Evolutionary conservation across 345 rosid species (phyloP).

Genomic region (Tarenaya hassleriana): DNA sequence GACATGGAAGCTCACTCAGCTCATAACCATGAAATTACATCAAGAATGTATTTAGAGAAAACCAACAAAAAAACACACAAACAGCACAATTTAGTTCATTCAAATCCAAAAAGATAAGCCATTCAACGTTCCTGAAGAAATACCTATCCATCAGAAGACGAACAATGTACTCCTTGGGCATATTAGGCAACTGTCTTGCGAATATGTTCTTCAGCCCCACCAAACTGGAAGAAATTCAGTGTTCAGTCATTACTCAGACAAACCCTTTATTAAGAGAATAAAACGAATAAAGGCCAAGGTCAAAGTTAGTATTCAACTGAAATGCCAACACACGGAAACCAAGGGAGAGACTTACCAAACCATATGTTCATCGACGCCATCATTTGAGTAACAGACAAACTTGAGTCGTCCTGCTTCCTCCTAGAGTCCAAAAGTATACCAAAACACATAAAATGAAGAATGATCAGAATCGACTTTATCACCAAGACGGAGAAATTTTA

Average conservation of each 20-base stretch:
- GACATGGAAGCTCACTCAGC: constrained; percentile 11
- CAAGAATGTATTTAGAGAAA: background rate
- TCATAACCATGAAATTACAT: background rate
- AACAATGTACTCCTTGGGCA: constrained; percentile 99
- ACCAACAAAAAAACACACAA: no score
- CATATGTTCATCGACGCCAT: constrained; percentile 88
- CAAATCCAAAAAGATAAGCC: constrained; percentile 8
- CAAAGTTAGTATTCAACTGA: background rate
- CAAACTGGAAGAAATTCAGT: constrained; percentile 49
- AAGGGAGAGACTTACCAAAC: constrained; percentile 66
- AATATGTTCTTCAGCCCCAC: constrained; percentile 97
- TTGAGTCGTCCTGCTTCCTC: constrained; percentile 88
- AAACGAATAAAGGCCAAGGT: constrained; percentile 1
- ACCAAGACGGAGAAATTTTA: background rate
- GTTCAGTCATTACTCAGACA: constrained; percentile 11
- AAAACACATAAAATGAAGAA: background rate
- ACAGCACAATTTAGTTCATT: background rate
- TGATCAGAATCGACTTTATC: background rate
- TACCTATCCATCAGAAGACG: constrained; percentile 99
- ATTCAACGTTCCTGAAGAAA: background rate
- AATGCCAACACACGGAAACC: constrained; percentile 11
- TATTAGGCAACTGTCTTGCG: constrained; percentile 94
- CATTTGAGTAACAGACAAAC: constrained; percentile 77
- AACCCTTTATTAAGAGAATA: background rate
- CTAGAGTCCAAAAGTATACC: constrained; percentile 35